These are phyloP conservation scores for Aspergillus cristatus DNA, from an alignment of 495 filamentous ascomycete species.

Conservation along the genomic window DNA sequence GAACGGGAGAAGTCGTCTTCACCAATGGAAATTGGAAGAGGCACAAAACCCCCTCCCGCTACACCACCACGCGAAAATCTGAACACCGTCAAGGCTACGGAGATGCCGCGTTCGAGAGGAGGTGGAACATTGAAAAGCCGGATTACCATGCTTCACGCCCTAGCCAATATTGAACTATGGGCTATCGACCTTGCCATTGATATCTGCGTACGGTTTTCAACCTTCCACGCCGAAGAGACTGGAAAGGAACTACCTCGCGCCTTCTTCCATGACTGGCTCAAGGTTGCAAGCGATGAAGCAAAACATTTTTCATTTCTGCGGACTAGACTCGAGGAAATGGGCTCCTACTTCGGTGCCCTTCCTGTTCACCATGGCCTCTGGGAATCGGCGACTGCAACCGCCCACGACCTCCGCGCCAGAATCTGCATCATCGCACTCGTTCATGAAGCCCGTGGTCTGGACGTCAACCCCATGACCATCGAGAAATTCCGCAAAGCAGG, in stretches of 20 bases:
- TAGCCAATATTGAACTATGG: conserved; percentile 47
- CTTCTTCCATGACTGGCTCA: conserved; percentile 47
- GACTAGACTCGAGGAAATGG: conserved; percentile 40
- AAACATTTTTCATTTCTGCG: conserved; percentile 46
- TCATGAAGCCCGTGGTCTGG: conserved; percentile 43
- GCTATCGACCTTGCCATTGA: conserved; percentile 48
- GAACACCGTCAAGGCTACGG: conserved; percentile 28
- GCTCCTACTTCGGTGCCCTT: conserved; percentile 39
- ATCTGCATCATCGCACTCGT: conserved; percentile 46
- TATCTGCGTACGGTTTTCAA: conserved; percentile 43
- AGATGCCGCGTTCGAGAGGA: conserved; percentile 33
- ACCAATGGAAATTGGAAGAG: conserved; percentile 38
- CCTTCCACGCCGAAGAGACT: conserved; percentile 30
- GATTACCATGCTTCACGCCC: conserved; percentile 42
- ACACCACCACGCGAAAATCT: conserved; percentile 39
- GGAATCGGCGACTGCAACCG: conserved; percentile 38
- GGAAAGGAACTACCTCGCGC: conserved; percentile 33
- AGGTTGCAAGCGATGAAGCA: conserved; percentile 44
- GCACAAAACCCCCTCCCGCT: conserved; percentile 28
- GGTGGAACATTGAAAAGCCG: conserved; percentile 41
- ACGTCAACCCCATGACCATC: conserved; percentile 47
- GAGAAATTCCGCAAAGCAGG: conserved; percentile 41
- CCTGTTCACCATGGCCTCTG: conserved; percentile 45
- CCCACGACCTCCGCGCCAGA: conserved; percentile 38
- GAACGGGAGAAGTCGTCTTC: conserved; percentile 27